Conservation (phyloP, 2,329 filamentous ascomycete species). For the Penicillium sp. region DNA sequence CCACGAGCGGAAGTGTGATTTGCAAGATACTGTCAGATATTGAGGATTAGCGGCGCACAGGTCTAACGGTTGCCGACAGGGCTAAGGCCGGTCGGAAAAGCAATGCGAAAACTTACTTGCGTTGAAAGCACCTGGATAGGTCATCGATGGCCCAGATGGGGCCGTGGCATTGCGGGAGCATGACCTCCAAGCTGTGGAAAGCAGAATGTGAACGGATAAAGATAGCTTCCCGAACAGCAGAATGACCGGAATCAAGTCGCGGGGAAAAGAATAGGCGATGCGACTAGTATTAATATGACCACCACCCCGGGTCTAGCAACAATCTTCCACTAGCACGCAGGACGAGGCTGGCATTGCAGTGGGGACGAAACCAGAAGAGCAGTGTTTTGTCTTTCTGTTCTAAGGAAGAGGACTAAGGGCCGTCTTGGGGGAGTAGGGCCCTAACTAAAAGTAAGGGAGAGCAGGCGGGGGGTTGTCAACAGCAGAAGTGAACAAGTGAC, state of each 20-base stretch:
- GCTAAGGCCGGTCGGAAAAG: conserved; percentile 1
- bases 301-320: conserved; percentile 14
- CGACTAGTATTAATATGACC: conserved; percentile 4
- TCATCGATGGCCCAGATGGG: conserved; percentile 59
- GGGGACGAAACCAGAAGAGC: conserved; percentile 10
- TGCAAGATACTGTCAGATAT: conserved; percentile 62
- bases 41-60: conserved; percentile 11
- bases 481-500: background rate
- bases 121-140: conserved; percentile 58
- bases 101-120: conserved; percentile 40
- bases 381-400: background rate
- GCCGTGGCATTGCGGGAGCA: conserved; percentile 55
- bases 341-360: conserved; percentile 26
- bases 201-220: conserved; percentile 9
- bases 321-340: conserved; percentile 18
- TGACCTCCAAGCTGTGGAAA: conserved; percentile 7
- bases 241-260: conserved; percentile 5
- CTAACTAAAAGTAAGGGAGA: background rate
- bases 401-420: conserved; percentile 9
- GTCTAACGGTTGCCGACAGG: background rate
- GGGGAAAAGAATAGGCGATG: conserved; percentile 4
- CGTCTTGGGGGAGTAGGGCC: background rate
- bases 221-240: conserved; percentile 10
- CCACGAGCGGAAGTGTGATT: conserved; percentile 69
- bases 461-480: background rate